These are phyloP conservation scores for Ophiostoma ulmi DNA, from an alignment of 2,329 filamentous ascomycete genomes.

Conservation along the genomic window DNA sequence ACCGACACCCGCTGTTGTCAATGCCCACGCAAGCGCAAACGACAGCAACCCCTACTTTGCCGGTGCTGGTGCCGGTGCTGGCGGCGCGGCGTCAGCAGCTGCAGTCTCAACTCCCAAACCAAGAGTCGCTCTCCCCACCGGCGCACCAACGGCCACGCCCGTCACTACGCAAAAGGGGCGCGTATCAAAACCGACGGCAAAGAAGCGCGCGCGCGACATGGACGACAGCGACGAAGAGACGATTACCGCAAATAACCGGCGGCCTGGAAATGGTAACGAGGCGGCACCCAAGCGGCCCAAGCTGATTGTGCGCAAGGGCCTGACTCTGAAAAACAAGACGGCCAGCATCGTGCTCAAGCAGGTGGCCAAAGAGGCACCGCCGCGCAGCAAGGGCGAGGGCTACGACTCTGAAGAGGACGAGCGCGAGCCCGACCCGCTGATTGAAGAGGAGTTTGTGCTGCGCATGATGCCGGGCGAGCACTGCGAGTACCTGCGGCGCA, in stretches of 20 bases:
- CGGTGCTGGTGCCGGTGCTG: neutral
- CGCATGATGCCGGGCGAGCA: constrained; percentile 84
- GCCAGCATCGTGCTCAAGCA: constrained; percentile 38
- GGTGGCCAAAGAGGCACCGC: constrained; percentile 53
- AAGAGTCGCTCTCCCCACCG: neutral
- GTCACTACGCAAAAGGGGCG: constrained; percentile 54
- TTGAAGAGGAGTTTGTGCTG: constrained; percentile 84
- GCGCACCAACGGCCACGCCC: constrained; percentile 22
- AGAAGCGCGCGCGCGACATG: constrained; percentile 57
- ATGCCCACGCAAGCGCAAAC: constrained; percentile 25
- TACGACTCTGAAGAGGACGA: constrained; percentile 97
- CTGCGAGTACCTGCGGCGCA: constrained; percentile 73
- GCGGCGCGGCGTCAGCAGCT: neutral
- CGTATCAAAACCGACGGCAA: constrained; percentile 55
- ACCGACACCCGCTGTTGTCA: constrained; percentile 31
- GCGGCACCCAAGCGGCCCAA: constrained; percentile 49
- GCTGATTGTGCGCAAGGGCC: constrained; percentile 39
- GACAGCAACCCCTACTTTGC: constrained; percentile 26
- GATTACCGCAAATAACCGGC: neutral
- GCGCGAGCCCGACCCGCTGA: constrained; percentile 75
- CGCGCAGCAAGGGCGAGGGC: constrained; percentile 72
- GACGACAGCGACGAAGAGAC: constrained; percentile 45
- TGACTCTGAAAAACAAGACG: constrained; percentile 31
- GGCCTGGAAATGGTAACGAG: neutral
- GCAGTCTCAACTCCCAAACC: neutral